Evolutionary conservation across 2,329 filamentous ascomycete genomes (phyloP).

Genomic region (Ophiosphaerella korrae): DNA sequence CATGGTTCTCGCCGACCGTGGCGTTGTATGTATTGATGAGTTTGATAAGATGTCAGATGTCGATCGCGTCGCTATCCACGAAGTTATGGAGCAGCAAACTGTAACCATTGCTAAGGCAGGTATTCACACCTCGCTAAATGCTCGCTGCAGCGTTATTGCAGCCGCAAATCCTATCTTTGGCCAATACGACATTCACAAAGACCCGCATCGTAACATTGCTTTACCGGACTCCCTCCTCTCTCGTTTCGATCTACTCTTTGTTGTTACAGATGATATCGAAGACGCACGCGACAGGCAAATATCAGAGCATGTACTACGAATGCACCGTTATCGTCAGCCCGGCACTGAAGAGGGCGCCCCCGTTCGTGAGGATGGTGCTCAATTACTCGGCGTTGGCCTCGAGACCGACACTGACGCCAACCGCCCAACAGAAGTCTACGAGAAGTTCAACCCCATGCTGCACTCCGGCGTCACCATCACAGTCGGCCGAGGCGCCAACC

Average conservation of each 20-base stretch:
- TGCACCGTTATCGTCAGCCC: slow-evolving; percentile 93
- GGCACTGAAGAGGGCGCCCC: slow-evolving; percentile 94
- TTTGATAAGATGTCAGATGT: slow-evolving; percentile 99
- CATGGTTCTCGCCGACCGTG: slow-evolving; percentile 96
- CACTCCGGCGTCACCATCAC: slow-evolving; percentile 86
- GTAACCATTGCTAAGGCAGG: slow-evolving; percentile 98
- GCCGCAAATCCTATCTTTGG: slow-evolving; percentile 98
- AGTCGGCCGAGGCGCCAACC: slow-evolving; percentile 72
- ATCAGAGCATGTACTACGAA: slow-evolving; percentile 94
- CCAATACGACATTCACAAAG: slow-evolving; percentile 98
- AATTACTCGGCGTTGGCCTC: slow-evolving; percentile 85
- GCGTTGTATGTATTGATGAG: slow-evolving; percentile 98
- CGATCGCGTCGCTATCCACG: slow-evolving; percentile 96
- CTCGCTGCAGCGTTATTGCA: slow-evolving; percentile 93
- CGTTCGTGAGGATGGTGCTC: slow-evolving; percentile 83
- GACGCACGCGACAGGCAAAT: slow-evolving; percentile 88
- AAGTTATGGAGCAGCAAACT: slow-evolving; percentile 99
- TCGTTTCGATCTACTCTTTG: slow-evolving; percentile 97
- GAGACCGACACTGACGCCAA: slow-evolving; percentile 77
- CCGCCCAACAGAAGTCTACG: slow-evolving; percentile 83
- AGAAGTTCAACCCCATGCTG: slow-evolving; percentile 96
- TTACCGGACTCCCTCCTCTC: slow-evolving; percentile 94
- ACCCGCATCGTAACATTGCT: slow-evolving; percentile 98
- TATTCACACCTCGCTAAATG: slow-evolving; percentile 96
- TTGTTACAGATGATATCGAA: slow-evolving; percentile 98